Percentiles rank a stretch among this genome's conserved stretches.
These are phyloP conservation scores for Candida orba DNA, from an alignment of 805 yeast genomes.

Conservation along the genomic window DNA sequence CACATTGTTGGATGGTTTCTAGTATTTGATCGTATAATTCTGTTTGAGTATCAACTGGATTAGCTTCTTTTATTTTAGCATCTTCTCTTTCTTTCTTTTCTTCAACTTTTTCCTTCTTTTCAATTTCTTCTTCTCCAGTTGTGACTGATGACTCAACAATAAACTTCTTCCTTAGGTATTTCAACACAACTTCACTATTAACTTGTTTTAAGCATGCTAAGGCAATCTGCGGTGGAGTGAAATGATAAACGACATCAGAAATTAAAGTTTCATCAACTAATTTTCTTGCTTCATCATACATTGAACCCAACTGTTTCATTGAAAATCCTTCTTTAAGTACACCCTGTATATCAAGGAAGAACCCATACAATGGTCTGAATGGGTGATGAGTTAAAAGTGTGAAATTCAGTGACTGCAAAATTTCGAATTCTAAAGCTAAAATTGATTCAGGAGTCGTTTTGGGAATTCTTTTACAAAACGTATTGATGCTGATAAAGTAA, in stretches of 20 bases:
- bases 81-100: too few relatives aligned
- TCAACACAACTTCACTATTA: constrained; percentile 55
- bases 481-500: constrained; percentile 76
- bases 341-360: constrained; percentile 81
- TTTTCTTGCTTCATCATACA: constrained; percentile 64
- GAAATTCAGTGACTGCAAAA: constrained; percentile 69
- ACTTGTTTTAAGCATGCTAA: constrained; percentile 71
- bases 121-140: constrained; percentile 3
- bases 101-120: constrained; percentile 5
- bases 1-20: constrained; percentile 41
- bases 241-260: constrained; percentile 70
- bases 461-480: constrained; percentile 65
- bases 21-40: constrained; percentile 33
- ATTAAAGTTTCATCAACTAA: constrained; percentile 61
- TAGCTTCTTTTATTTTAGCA: too few relatives aligned
- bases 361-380: constrained; percentile 85
- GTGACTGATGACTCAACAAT: constrained; percentile 1
- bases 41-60: too few relatives aligned
- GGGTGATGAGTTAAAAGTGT: constrained; percentile 86
- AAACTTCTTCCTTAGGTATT: constrained; percentile 63
- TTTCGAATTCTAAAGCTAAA: constrained; percentile 69
- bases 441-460: constrained; percentile 63
- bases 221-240: constrained; percentile 94
- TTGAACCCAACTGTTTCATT: constrained; percentile 51
- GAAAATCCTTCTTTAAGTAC: constrained; percentile 37